phyloP scores from a whole-genome alignment of 805 yeast genomes.

The Candida rishiriensis region DNA sequence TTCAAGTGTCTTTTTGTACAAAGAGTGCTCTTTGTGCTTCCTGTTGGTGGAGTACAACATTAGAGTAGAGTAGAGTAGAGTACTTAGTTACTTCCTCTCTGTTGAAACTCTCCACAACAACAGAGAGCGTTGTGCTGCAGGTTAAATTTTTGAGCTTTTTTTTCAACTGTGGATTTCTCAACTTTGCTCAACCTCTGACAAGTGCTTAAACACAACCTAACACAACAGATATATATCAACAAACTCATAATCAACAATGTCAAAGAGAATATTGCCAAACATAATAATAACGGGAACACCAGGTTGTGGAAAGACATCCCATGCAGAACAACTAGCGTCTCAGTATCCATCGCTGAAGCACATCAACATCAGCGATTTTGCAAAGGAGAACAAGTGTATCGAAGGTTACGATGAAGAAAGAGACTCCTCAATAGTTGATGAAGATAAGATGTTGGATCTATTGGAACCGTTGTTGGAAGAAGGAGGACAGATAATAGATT shows the following conservation, averaged over 20 bases:
- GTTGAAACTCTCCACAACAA: no score
- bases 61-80: no score
- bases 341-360: slow-evolving; percentile 47
- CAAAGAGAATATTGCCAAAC: slow-evolving; percentile 50
- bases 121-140: no score
- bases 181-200: no score
- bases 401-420: slow-evolving; percentile 84
- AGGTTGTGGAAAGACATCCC: slow-evolving; percentile 81
- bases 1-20: no score
- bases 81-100: no score
- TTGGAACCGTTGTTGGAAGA: slow-evolving; percentile 71
- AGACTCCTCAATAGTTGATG: slow-evolving; percentile 87
- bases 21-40: no score
- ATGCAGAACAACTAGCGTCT: slow-evolving; percentile 49
- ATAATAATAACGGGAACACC: slow-evolving; percentile 95
- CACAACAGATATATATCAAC: background rate
- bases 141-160: no score
- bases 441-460: slow-evolving; percentile 78
- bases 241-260: slow-evolving; percentile 12
- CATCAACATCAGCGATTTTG: slow-evolving; percentile 74
- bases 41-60: no score
- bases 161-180: no score
- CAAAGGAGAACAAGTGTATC: slow-evolving; percentile 69
- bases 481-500: slow-evolving; percentile 91
- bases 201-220: background rate